Conservation (phyloP, 305 asterid genomes). For the Nicotiana rustica region DNA sequence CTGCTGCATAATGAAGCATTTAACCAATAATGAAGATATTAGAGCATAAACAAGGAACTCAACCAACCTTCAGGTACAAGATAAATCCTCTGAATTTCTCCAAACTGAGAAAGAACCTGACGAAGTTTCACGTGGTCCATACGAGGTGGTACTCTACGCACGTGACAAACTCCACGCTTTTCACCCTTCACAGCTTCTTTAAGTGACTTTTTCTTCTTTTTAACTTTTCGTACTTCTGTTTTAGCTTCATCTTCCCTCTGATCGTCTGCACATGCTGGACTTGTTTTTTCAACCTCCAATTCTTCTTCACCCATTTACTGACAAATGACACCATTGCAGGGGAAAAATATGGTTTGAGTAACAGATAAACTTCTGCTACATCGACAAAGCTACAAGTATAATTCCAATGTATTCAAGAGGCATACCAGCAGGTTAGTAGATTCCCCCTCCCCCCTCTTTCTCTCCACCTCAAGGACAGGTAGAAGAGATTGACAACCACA, state of each 20-base stretch:
- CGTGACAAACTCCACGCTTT: slow-evolving; percentile 80
- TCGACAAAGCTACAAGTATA: slow-evolving; percentile 25
- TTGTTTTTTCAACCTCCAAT: slow-evolving; percentile 36
- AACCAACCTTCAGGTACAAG: slow-evolving; percentile 78
- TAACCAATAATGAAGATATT: not conserved
- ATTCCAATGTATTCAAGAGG: not conserved
- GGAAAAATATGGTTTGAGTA: not conserved
- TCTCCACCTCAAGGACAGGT: not conserved
- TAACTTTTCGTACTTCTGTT: slow-evolving; percentile 46
- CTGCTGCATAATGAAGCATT: not conserved
- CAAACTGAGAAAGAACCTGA: slow-evolving; percentile 74
- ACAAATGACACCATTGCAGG: not conserved
- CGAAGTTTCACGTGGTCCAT: slow-evolving; percentile 85
- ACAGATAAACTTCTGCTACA: not conserved
- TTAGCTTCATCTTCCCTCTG: slow-evolving; percentile 40
- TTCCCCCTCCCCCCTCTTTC: too few species aligned
- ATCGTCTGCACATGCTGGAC: slow-evolving; percentile 40
- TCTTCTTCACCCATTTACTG: slow-evolving; percentile 63
- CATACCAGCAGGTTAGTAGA: too few species aligned
- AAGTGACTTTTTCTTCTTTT: slow-evolving; percentile 53
- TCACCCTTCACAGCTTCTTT: slow-evolving; percentile 64
- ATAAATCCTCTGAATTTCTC: slow-evolving; percentile 78
- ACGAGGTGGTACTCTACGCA: slow-evolving; percentile 86
- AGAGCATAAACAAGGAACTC: slow-evolving; percentile 24
- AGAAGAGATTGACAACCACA: not conserved